phyloP scores from a whole-genome alignment of 192 early-diverging fungal genomes.

The Physocladia obscura region DNA sequence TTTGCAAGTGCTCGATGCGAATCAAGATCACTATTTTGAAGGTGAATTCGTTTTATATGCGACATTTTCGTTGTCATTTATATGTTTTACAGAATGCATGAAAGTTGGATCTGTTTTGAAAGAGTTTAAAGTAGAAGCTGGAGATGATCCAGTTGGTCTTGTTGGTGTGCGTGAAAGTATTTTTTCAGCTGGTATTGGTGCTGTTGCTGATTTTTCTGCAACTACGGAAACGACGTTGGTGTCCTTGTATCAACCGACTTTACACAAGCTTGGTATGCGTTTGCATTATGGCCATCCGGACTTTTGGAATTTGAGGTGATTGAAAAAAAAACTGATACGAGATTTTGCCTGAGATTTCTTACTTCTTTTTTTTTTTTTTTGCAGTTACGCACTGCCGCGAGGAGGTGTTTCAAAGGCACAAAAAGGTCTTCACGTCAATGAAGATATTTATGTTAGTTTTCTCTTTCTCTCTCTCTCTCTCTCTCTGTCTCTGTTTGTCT shows the following conservation, averaged over 20 bases:
- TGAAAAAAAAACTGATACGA: too few relatives aligned
- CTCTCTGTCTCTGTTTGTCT: neutral
- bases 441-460: constrained; percentile 74
- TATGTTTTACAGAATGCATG: constrained; percentile 45
- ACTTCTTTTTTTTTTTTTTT: too few relatives aligned
- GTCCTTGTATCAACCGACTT: constrained; percentile 40
- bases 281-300: constrained; percentile 90
- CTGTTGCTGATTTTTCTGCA: constrained; percentile 25
- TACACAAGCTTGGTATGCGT: constrained; percentile 45
- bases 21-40: constrained; percentile 92
- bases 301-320: constrained; percentile 69
- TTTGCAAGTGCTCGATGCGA: constrained; percentile 82
- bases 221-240: constrained; percentile 23
- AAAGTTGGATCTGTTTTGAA: constrained; percentile 84
- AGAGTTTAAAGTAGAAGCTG: constrained; percentile 57
- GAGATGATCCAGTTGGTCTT: constrained; percentile 74
- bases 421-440: constrained; percentile 85
- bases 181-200: constrained; percentile 7
- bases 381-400: constrained; percentile 15
- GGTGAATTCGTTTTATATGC: neutral
- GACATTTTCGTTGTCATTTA: too few relatives aligned
- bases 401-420: constrained; percentile 79
- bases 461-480: too few relatives aligned
- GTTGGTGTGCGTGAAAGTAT: constrained; percentile 59
- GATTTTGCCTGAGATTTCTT: too few relatives aligned